Evolutionary conservation across 306 rosid genomes (phyloP), one percentile per base, ranked within the genome.

Genomic region (Phaseolus lunatus): DNA sequence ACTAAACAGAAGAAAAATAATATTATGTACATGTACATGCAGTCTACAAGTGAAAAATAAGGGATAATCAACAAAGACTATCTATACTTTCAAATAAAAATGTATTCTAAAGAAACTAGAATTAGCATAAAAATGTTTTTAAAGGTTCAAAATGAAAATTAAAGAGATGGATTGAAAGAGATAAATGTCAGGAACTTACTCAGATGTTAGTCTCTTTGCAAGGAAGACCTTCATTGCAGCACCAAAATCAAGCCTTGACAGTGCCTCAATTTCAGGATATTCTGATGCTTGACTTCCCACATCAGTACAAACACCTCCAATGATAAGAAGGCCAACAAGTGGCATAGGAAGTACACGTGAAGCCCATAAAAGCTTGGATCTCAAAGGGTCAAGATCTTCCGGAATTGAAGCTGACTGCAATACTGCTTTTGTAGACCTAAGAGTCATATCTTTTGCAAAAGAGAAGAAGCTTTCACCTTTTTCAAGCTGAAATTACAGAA

Each of bases 291-390:
- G 88, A 78, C 75, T 92, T 69, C 86, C 96, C 0, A 56, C 81
- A 63, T 95, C 96, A 23, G 93, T 89, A 84, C 97, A 92, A 47
- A 95, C 85, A 43, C 92, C 64, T 52, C 88, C 95, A 50, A 95
- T 95, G 58, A 95, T 85, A 57, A 95, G 83, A 58, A 92, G 93
- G 74, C 98, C 98, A 47, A 95, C 89, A 11, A 95, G 96, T 15
- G 98, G 98, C 98, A 95, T 95, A 22, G 97, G 98, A 82, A 95
- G 97, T 61, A 90, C 92, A 41, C 94, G 95, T 12, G 98, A 90
- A 16, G 97, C 98, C 97, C 97, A 90, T 63, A 88, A 81, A 85
- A 95, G 97, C 84, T 92, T 95, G 37, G 97, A 89, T 82, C 94
- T 89, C 93, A 82, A 87, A 18, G 97, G 91, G 66, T 78, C 97